Evolutionary conservation across 2,329 filamentous ascomycete species (phyloP), one percentile per base, ranked within the genome.

Genomic region (Aplosporella prunicola): DNA sequence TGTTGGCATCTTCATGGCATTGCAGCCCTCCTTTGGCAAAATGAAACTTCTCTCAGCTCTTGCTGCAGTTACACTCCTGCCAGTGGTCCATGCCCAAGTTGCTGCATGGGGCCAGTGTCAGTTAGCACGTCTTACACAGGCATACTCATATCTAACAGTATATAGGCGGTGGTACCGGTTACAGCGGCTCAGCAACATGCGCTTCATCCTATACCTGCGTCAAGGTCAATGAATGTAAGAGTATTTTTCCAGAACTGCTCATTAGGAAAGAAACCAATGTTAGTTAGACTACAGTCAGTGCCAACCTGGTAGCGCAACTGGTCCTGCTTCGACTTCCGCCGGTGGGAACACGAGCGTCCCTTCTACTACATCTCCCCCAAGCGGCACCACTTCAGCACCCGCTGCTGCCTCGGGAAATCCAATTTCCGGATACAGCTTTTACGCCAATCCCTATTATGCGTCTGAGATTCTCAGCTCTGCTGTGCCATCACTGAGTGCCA

Each of bases 401-500:
- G 18, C 29, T 29, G 25, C 39, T 7, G 34, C 44, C 16, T 40
- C 48, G 18, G 44, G 42, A 5, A 73, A 73, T 47, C 66, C 68
- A 0, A 70, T 72, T 41, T 55, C 56, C 8, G 68, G 68, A 14
- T 63, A 67, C 41, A 57, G 66, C 42, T 61, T 69, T 31, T 72
- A 71, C 42, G 64, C 62, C 20, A 72, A 72, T 46, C 60, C 67
- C 3, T 71, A 68, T 54, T 73, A 73, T 51, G 60, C 68, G 4
- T 68, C 68, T 3, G 68, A 73, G 45, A 63, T 73, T 23, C 62
- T 64, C 39, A 67, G 53, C 23, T 58, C 69, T 13, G 80, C 80
- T 6, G 69, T 82, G 14, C 78, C 80, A 7, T 73, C 71, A 11
- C 58, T 84, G 42, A 71, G 71, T 8, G 67, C 35, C 4, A 32